Base-by-base conservation (phyloP, 129 eudicot species). In the Artemisia tridentata region DNA sequence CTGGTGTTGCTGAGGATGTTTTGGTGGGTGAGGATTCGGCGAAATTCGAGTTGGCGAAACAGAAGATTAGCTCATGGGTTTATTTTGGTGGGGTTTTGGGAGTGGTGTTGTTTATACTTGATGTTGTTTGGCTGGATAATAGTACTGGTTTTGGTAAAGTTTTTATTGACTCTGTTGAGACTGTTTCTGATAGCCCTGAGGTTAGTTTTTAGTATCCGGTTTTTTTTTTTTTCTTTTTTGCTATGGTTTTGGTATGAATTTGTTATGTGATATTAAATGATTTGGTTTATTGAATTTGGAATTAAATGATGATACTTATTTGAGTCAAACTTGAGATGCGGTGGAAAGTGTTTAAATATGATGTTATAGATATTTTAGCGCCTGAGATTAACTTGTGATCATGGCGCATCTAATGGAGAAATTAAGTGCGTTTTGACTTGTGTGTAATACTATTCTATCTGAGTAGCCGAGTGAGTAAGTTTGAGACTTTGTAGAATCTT, bases 1-100 rank as follows among this genome's bases (percentile, higher is more conserved):
- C 73, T 63, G 52, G 74, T 18, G 83, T 81, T 56, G 58, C 84
- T 17, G 72, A 81, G 4, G 86, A 81, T 57, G 73, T 19, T 31
- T 21, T 82, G 75, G 96, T 93, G 56, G 99, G 99, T 4, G 97
- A 93, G 73, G 99, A 93, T 73, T 87, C 99, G 0, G 99, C 99
- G 2, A 80, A 77, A 72, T 93, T 93, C 49, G 89, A 87, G 1
- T 68, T 93, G 25, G 84, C 86, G 11, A 72, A 88, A 31, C 99
- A 93, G 74, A 93, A 90, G 83, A 79, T 90, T 31, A 72, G 82
- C 8, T 93, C 99, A 12, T 93, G 99, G 99, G 55, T 89, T 72
- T 93, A 93, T 64, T 93, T 93, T 53, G 17, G 80, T 41, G 88
- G 80, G 77, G 72, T 93, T 69, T 78, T 90, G 81, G 99, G 97